Percentiles rank a stretch among this genome's conserved stretches.
These are phyloP conservation scores for Elsinoe necatrix DNA, from an alignment of 2,329 filamentous ascomycete genomes.

Conservation along the genomic window DNA sequence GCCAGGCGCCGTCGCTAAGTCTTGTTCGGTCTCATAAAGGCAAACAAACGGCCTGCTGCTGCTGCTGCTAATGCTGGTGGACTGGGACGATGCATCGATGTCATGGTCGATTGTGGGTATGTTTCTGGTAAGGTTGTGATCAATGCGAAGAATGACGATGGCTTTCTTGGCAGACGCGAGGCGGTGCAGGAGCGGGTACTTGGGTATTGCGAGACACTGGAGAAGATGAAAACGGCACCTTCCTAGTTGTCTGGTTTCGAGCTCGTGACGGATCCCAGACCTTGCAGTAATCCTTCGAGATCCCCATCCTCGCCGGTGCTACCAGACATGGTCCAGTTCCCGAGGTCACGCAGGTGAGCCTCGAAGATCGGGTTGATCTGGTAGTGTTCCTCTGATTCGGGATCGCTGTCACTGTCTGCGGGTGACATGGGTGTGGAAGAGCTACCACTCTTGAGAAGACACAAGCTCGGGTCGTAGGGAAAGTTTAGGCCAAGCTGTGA, in stretches of 20 bases:
- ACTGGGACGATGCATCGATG: background rate
- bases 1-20: conserved; percentile 9
- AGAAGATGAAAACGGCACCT: background rate
- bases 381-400: conserved; percentile 48
- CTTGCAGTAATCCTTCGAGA: conserved; percentile 11
- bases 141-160: background rate
- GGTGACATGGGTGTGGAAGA: conserved; percentile 16
- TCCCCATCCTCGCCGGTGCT: conserved; percentile 41
- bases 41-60: background rate
- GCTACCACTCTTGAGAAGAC: conserved; percentile 40
- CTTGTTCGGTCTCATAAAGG: background rate
- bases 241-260: background rate
- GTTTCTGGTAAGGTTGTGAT: background rate
- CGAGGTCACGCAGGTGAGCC: conserved; percentile 61
- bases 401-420: conserved; percentile 20
- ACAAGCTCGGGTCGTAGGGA: conserved; percentile 68
- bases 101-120: background rate
- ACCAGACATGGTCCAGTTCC: conserved; percentile 64
- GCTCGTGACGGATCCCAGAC: background rate
- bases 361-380: conserved; percentile 84
- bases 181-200: background rate
- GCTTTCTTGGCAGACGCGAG: background rate
- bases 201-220: background rate
- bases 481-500: conserved; percentile 70
- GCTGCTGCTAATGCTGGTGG: background rate